A percentile compares a stretch with the other conserved stretches of the same genome.
Evolutionary conservation across 768 basidiomycete genomes (phyloP).

Genomic region (Pleurotus ostreatus): DNA sequence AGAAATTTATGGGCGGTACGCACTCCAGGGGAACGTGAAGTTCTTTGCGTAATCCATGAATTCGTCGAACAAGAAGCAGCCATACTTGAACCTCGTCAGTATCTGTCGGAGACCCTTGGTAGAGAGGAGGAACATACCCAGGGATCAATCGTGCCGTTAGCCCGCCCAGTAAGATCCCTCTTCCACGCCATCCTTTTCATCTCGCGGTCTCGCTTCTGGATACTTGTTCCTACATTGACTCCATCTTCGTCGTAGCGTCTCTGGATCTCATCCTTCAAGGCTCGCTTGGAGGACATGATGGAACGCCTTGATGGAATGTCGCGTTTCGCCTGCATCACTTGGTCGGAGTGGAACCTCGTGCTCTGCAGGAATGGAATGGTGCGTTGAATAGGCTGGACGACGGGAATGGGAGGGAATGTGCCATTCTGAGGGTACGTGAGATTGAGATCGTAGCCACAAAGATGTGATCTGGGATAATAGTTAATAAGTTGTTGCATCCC

Average conservation of each 20-base stretch:
- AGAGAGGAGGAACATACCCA: not conserved
- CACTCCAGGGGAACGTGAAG: constrained; percentile 61
- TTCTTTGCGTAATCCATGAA: constrained; percentile 71
- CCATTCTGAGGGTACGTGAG: constrained; percentile 9
- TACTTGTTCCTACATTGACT: not conserved
- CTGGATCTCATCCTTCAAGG: not conserved
- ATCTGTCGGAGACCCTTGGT: not conserved
- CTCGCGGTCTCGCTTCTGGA: constrained; percentile 18
- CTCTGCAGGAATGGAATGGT: not conserved
- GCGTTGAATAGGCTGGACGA: not conserved
- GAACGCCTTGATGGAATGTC: not conserved
- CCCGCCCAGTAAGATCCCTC: constrained; percentile 40
- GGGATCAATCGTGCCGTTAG: constrained; percentile 53
- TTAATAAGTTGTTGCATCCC: not conserved
- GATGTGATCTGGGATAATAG: not conserved
- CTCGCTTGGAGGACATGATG: not conserved
- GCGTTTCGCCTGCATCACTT: not conserved
- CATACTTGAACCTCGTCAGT: constrained; percentile 36
- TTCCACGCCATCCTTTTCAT: constrained; percentile 33
- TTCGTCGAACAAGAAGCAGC: constrained; percentile 61
- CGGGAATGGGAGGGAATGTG: not conserved
- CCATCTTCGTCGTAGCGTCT: not conserved
- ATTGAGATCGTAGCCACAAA: constrained; percentile 8
- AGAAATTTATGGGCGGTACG: not conserved
- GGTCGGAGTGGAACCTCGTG: not conserved